phyloP scores from a whole-genome alignment of 352 stramenopile genomes.

The Phytophthora niederhauseri region DNA sequence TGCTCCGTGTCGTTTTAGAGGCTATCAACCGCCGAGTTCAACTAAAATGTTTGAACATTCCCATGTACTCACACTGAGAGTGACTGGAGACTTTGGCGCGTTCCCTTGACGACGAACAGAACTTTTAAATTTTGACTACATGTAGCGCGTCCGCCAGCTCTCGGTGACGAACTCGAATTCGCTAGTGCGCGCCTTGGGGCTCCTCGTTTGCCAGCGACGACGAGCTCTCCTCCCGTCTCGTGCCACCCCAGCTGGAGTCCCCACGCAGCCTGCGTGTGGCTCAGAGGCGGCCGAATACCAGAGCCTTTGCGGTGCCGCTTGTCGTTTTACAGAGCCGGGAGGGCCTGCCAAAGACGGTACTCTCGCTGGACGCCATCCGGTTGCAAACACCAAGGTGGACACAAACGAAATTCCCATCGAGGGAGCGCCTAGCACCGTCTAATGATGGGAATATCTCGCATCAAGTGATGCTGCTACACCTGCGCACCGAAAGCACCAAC shows the following conservation, averaged over 20 bases:
- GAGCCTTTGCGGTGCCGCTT: constrained; percentile 26
- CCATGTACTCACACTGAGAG: not conserved
- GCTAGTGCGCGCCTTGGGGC: constrained; percentile 8
- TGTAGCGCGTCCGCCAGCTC: not conserved
- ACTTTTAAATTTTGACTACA: not conserved
- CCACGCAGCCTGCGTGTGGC: constrained; percentile 24
- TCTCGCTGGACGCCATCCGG: constrained; percentile 24
- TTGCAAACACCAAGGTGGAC: constrained; percentile 19
- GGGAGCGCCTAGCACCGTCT: constrained; percentile 5
- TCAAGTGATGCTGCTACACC: not conserved
- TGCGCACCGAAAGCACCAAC: constrained; percentile 8
- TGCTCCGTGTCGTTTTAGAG: constrained; percentile 3
- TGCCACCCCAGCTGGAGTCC: constrained; percentile 20
- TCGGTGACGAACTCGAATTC: constrained; percentile 10
- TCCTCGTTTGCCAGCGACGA: not conserved
- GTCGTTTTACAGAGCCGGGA: constrained; percentile 22
- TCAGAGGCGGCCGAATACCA: constrained; percentile 15
- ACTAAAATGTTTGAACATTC: constrained; percentile 13
- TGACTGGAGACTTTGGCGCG: not conserved
- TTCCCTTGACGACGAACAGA: constrained; percentile 7
- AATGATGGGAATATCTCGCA: not conserved
- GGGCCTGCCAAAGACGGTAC: not conserved
- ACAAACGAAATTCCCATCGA: constrained; percentile 39
- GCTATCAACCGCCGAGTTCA: constrained; percentile 10
- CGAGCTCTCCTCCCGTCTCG: constrained; percentile 15